Base-by-base conservation (phyloP, 345 rosid species). In the Sisymbrium altissimum region DNA sequence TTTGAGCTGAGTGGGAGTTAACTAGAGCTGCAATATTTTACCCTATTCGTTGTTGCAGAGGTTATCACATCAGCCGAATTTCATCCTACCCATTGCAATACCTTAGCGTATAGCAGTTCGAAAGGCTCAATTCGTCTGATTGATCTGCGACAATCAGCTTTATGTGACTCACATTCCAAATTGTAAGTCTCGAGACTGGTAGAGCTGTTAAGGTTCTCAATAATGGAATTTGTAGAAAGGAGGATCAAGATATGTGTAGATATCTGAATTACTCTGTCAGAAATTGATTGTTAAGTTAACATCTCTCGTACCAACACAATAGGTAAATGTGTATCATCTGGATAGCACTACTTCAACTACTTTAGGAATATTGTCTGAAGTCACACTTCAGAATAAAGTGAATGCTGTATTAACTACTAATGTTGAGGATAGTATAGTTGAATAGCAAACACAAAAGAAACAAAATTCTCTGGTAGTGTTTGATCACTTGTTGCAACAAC, bases 41-140 rank as follows among this genome's bases (percentile, higher is more conserved):
- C 14, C 10, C 9, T 77, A 10, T 81, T 49, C 50, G 27, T 83
- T 62, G 62, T 72, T 72, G 85, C 97, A 94, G 98, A 94, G 93
- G 98, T 94, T 76, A 91, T 94, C 72, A 94, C 98, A 69, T 94
- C 97, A 74, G 98, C 98, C 5, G 98, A 94, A 64, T 94, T 94
- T 79, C 98, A 94, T 75, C 98, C 98, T 65, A 81, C 82, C 46
- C 98, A 91, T 70, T 94, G 98, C 79, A 91, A 94, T 80, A 87
- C 45, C 52, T 83, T 94, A 84, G 98, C 96, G 49, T 94, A 94
- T 77, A 91, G 98, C 87, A 94, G 98, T 86, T 94, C 97, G 33
- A 94, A 89, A 79, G 98, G 98, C 79, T 94, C 97, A 74, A 86
- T 94, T 83, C 90, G 97, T 73, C 92, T 94, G 63, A 82, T 94